Evolutionary conservation across 768 basidiomycete genomes (phyloP).

Genomic region (Russula brevipes): DNA sequence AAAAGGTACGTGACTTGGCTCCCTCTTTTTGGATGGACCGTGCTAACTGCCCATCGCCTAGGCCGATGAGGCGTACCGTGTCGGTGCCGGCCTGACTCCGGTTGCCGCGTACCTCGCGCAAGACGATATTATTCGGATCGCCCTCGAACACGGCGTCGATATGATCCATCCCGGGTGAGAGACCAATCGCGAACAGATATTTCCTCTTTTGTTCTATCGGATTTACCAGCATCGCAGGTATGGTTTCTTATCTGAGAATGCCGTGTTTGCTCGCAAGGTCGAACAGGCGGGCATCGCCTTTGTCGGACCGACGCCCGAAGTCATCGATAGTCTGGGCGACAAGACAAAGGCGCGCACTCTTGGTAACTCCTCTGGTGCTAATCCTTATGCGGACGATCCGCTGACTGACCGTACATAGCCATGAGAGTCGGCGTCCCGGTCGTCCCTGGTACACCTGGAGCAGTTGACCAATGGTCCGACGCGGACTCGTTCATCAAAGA

Average conservation of each 20-base stretch:
- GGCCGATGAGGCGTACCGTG: slow-evolving; percentile 99
- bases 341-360: slow-evolving; percentile 96
- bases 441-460: slow-evolving; percentile 96
- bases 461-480: slow-evolving; percentile 73
- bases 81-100: slow-evolving; percentile 92
- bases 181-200: neutral
- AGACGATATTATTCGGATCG: slow-evolving; percentile 93
- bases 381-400: slow-evolving; percentile 13
- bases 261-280: slow-evolving; percentile 93
- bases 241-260: slow-evolving; percentile 97
- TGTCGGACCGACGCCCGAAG: slow-evolving; percentile 91
- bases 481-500: slow-evolving; percentile 90
- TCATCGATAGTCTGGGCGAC: slow-evolving; percentile 96
- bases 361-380: slow-evolving; percentile 41
- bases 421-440: slow-evolving; percentile 91
- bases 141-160: slow-evolving; percentile 97
- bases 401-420: slow-evolving; percentile 42
- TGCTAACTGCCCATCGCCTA: slow-evolving; percentile 30
- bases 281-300: slow-evolving; percentile 97
- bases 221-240: slow-evolving; percentile 49
- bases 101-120: slow-evolving; percentile 97
- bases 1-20: slow-evolving; percentile 59
- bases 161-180: slow-evolving; percentile 98
- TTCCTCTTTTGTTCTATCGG: neutral
- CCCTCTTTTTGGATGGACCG: neutral